Evolutionary conservation across 495 filamentous ascomycete genomes (phyloP).

Genomic region (Penicillium herquei): DNA sequence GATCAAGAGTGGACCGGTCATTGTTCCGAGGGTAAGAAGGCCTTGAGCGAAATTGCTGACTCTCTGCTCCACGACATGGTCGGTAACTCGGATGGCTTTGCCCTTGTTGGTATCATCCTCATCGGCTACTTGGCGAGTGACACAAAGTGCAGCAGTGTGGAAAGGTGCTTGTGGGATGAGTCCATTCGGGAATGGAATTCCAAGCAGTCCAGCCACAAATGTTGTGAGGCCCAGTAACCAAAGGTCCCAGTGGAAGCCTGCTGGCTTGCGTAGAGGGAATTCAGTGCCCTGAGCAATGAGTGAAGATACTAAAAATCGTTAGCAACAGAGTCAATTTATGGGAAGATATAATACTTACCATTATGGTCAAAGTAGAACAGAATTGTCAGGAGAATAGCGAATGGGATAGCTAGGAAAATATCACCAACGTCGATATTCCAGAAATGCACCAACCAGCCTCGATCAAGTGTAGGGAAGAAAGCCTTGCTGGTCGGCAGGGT

Average conservation of each 20-base stretch:
- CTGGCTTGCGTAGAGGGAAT: conserved; percentile 87
- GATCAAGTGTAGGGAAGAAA: conserved; percentile 77
- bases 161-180: conserved; percentile 93
- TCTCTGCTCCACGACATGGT: conserved; percentile 87
- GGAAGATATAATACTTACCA: conserved; percentile 40
- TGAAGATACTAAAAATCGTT: conserved; percentile 59
- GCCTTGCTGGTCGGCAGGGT: conserved; percentile 69
- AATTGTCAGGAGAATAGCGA: conserved; percentile 80
- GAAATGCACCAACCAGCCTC: conserved; percentile 83
- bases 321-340: not conserved
- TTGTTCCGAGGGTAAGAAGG: conserved; percentile 79
- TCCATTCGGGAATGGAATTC: conserved; percentile 88
- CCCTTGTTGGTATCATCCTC: conserved; percentile 58
- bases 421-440: conserved; percentile 76
- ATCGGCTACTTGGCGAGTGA: conserved; percentile 62
- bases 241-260: conserved; percentile 94
- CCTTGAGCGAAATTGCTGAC: conserved; percentile 84
- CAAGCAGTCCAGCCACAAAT: conserved; percentile 76
- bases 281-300: conserved; percentile 91
- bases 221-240: conserved; percentile 91
- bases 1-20: conserved; percentile 79
- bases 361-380: conserved; percentile 96
- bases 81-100: conserved; percentile 58
- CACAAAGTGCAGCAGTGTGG: conserved; percentile 82
- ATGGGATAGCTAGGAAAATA: conserved; percentile 85